Base-by-base conservation (phyloP, 176 grass and related monocot species). In the Oropetium thomaeum region DNA sequence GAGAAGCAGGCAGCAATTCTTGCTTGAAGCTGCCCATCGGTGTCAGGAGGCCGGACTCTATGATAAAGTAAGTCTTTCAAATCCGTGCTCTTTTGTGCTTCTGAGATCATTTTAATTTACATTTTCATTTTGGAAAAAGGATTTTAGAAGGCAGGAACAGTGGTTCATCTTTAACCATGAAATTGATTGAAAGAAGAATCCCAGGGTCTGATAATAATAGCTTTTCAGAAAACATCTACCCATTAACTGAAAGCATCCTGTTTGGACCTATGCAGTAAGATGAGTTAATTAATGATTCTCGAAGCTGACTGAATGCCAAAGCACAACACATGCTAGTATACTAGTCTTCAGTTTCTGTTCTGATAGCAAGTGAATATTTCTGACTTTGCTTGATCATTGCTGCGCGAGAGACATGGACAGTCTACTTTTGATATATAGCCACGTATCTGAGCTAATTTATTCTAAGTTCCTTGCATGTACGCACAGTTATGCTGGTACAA, bases 41-140 rank as follows among this genome's bases (percentile, higher is more conserved):
- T 99, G 96, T 79, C 92, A 92, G 70, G 89, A 99, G 88, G 84
- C 89, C 38, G 92, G 96, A 31, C 89, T 99, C 32, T 87, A 92
- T 84, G 96, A 99, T 70, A 99, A 92, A 83, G 96, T 94, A 87
- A 74, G 74, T 85, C 52, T 59, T 59, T 30, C 8, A 37, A 22
- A 27, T 19, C 11, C 62, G 38, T 19, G 28, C 63, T 53, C 35
- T 70, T n/a, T n/a, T 69, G 15, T 55, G 17, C 19, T 34, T 80
- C 8, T 52, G 10, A 42, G 11, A 41, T 44, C 11, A 59, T 58
- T 79, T 67, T 40, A 48, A 31, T 67, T 69, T 73, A 40, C 58
- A 37, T 66, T 29, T 58, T 79, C 76, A 68, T 26, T 74, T 67
- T 19, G 25, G 17, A 41, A 66, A 65, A 60, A 48, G 5, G 41